Percentiles rank a stretch among this genome's conserved stretches.
These are phyloP conservation scores for Gentiana macrophylla DNA, from an alignment of 257 asterid species.

Conservation along the genomic window DNA sequence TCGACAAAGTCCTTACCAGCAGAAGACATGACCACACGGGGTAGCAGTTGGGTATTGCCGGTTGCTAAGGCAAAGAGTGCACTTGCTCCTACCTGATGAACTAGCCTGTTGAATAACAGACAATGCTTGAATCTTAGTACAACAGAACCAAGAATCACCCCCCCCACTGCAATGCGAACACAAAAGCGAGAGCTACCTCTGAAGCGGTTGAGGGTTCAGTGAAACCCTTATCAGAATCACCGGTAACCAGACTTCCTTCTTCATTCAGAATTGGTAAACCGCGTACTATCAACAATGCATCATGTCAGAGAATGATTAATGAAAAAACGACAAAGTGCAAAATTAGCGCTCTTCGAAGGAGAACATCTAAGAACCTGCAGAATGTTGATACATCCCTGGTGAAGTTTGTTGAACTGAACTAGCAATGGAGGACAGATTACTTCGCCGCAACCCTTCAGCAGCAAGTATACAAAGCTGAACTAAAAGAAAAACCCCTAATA, in stretches of 20 bases:
- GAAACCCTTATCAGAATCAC: constrained; percentile 55
- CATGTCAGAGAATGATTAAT: too few relatives aligned
- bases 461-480: constrained; percentile 88
- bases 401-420: constrained; percentile 70
- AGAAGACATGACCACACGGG: constrained; percentile 94
- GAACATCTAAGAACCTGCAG: constrained; percentile 37
- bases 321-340: too few relatives aligned
- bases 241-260: constrained; percentile 66
- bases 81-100: constrained; percentile 60
- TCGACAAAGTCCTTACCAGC: constrained; percentile 53
- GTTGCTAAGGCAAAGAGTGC: constrained; percentile 90
- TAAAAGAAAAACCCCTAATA: constrained; percentile 90
- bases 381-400: constrained; percentile 55
- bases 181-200: constrained; percentile 37
- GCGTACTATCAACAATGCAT: constrained; percentile 35
- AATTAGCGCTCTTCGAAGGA: too few relatives aligned
- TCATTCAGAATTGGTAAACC: constrained; percentile 76
- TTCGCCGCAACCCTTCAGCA: constrained; percentile 86
- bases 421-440: constrained; percentile 72
- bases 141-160: too few relatives aligned
- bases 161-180: too few relatives aligned
- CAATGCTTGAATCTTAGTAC: too few relatives aligned
- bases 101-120: constrained; percentile 36
- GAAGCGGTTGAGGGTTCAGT: constrained; percentile 57
- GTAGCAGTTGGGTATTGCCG: constrained; percentile 94